Base-by-base conservation (phyloP, 176 grass and related monocot species). In the Hsuehochloa calcarea region DNA sequence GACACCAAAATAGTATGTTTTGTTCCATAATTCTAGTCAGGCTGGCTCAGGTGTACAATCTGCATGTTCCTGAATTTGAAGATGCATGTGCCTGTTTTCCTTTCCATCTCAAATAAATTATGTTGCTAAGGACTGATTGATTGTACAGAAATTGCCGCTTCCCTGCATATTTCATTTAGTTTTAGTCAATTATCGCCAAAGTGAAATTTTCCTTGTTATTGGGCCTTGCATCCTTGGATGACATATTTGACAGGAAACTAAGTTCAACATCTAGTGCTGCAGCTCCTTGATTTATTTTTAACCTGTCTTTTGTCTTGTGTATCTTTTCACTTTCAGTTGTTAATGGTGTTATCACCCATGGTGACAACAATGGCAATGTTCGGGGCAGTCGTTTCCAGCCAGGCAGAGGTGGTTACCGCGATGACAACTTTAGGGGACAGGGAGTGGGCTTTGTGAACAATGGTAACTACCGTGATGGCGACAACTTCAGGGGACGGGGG, bases 341-440 rank as follows among this genome's bases (percentile, higher is more conserved):
- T 16, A 87, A 97, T 89, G 90, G 88, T 65, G 69, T 85, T 3
- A 26, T 86, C 52, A 87, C 84, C 51, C 90, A 31, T 84, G n/a
- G 20, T 26, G 62, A 85, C 54, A 75, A 66, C 65, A 92, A 91
- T 35, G 85, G 88, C 54, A 78, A 89, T 73, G 41, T 55, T 37
- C 50, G 63, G 38, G 86, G 79, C 35, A 58, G 78, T n/a, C 10
- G 61, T 66, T 83, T 90, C 82, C 86, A 76, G 50, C 68, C 79
- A 60, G 88, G 79, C 64, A 93, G 88, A 58, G 91, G 78, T 71
- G 74, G 82, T 61, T 85, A 86, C 74, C 43, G 84, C 37, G 82
- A 88, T 16, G 87, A 82, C 27, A 79, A 59, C 82, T 68, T 81
- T 60, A 92, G 72, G 62, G 86, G 92, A 54, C 85, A 75, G 43